These are phyloP conservation scores for Sporopachydermia lactativora DNA, from an alignment of 805 yeast genomes.

Conservation along the genomic window DNA sequence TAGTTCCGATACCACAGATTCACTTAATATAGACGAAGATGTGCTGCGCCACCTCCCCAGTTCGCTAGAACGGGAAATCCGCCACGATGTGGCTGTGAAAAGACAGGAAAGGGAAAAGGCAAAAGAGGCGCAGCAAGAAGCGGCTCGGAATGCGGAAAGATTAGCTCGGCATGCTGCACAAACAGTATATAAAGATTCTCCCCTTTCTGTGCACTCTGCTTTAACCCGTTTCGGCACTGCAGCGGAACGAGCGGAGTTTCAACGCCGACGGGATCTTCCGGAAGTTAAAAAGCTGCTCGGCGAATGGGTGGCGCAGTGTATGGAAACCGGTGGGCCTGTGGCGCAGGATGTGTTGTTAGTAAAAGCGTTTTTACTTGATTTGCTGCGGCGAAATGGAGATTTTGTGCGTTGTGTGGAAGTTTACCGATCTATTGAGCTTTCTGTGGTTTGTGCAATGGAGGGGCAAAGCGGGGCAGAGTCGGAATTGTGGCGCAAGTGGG, in stretches of 20 bases:
- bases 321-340: neutral
- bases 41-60: neutral
- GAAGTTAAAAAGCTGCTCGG: neutral
- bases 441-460: neutral
- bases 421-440: neutral
- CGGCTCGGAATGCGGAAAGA: neutral
- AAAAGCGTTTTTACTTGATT: neutral
- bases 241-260: neutral
- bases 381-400: neutral
- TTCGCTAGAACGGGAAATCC: neutral
- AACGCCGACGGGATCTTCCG: neutral
- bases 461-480: too few relatives aligned
- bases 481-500: too few relatives aligned
- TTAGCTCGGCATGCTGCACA: neutral
- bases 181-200: neutral
- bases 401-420: neutral
- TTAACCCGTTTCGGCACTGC: neutral
- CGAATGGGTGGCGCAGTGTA: neutral
- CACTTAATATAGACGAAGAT: neutral
- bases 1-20: too few relatives aligned
- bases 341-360: neutral
- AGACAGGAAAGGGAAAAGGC: neutral
- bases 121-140: neutral
- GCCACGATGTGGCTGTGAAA: neutral
- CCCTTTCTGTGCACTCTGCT: neutral